These are phyloP conservation scores for Cordia subcordata DNA, from an alignment of 257 asterid species.

Conservation along the genomic window DNA sequence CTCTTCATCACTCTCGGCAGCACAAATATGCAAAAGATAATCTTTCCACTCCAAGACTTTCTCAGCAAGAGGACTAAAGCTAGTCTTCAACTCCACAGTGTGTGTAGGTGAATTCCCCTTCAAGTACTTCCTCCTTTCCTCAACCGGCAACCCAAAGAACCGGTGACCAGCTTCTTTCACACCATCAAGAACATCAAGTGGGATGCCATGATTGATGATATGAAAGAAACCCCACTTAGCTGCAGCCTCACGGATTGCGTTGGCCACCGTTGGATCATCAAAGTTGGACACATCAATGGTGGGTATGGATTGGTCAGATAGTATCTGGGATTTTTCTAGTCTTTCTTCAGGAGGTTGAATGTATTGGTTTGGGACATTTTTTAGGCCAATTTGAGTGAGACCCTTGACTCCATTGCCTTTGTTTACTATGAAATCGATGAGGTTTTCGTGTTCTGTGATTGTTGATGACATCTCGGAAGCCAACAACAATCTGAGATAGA, in stretches of 20 bases:
- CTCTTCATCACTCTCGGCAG: slow-evolving; percentile 16
- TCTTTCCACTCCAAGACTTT: slow-evolving; percentile 57
- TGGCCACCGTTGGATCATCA: slow-evolving; percentile 25
- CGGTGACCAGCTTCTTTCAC: slow-evolving; percentile 31
- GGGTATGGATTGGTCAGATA: slow-evolving; percentile 32
- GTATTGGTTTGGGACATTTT: slow-evolving; percentile 29
- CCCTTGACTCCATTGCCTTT: no score
- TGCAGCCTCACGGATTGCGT: slow-evolving; percentile 39
- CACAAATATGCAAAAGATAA: slow-evolving; percentile 38
- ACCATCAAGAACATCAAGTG: slow-evolving; percentile 39
- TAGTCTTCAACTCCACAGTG: slow-evolving; percentile 38
- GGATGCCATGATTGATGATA: slow-evolving; percentile 43
- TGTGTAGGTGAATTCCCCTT: slow-evolving; percentile 44
- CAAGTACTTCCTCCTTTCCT: slow-evolving; percentile 39
- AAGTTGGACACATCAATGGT: slow-evolving; percentile 37
- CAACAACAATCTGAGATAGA: no score
- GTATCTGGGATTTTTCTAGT: slow-evolving; percentile 18
- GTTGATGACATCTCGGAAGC: no score
- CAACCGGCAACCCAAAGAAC: slow-evolving; percentile 48
- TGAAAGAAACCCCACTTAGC: slow-evolving; percentile 45
- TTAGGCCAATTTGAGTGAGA: no score
- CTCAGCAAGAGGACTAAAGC: slow-evolving; percentile 37
- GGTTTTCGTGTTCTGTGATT: no score
- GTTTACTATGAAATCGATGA: no score
- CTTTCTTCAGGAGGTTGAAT: slow-evolving; percentile 37